Evolutionary conservation across 2,329 filamentous ascomycete genomes (phyloP), one percentile per base, ranked within the genome.

Genomic region (Dothidotthia symphoricarpi): DNA sequence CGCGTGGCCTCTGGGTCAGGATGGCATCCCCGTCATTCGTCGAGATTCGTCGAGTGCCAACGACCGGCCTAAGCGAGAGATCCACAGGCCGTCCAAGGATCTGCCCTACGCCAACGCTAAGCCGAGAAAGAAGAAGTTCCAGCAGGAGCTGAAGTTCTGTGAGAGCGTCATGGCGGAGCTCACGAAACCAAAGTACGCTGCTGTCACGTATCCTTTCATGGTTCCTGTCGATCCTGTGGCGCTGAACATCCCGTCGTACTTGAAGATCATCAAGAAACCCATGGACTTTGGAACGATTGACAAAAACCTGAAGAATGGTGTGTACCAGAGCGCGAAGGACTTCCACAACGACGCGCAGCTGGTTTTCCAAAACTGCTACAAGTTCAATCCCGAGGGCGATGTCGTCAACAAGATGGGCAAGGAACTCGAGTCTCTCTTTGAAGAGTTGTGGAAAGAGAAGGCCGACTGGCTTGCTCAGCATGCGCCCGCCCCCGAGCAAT

Each of bases 201-300:
- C 69, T 2, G 71, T 83, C 50, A 88, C 88, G 28, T 76, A 77
- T 38, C 83, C 86, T 42, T 98, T 98, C 71, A 72, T 88, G 55
- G 71, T 78, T 6, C 86, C 93, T 0, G 93, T 98, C 14, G 93
- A 98, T 62, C 89, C 93, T 0, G 90, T 97, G 24, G 91, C 90
- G 0, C 73, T 97, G 36, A 89, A 91, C 63, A 96, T 97, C 43
- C 93, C 93, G 1, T 84, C 85, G 16, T 98, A 98, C 64, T 88
- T 93, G 64, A 88, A 85, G 57, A 75, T 97, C 45, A 89, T 98
- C 70, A 97, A 95, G 74, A 88, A 90, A 63, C 93, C 93, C 0
- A 98, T 97, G 91, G 91, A 98, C 64, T 75, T 96, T 33, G 75
- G 78, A 12, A 95, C 88, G n/a, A 85, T 95, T 59, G 75, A 79